These are phyloP conservation scores for Mycena maculata DNA, from an alignment of 768 basidiomycete species.

Conservation along the genomic window DNA sequence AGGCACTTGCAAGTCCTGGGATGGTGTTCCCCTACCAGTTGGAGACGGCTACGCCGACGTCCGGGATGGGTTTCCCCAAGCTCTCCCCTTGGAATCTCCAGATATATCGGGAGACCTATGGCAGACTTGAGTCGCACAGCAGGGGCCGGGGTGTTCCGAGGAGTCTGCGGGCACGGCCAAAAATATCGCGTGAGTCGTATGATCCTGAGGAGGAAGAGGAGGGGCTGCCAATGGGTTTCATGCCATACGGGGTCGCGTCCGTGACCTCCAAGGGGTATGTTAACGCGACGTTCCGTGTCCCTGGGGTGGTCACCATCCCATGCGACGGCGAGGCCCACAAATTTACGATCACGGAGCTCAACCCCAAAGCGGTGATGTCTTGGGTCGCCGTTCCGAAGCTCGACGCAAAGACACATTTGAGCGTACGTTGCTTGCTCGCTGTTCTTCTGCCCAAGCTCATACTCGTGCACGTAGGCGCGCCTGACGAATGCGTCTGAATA, in stretches of 20 bases:
- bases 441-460: background rate
- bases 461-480: constrained; percentile 47
- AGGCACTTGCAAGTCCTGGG: constrained; percentile 49
- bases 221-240: too few species aligned
- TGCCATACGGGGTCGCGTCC: constrained; percentile 12
- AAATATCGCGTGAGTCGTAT: too few species aligned
- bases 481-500: constrained; percentile 68
- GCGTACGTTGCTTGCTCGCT: constrained; percentile 38
- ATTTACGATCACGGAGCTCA: constrained; percentile 53
- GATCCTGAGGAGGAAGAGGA: background rate
- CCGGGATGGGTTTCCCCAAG: constrained; percentile 50
- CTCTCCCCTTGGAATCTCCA: constrained; percentile 54
- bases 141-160: too few species aligned
- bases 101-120: too few species aligned
- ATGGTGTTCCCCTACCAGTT: constrained; percentile 54
- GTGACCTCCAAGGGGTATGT: constrained; percentile 53
- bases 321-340: constrained; percentile 54
- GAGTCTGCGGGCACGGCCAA: too few species aligned
- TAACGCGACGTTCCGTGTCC: constrained; percentile 55
- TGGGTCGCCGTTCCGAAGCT: constrained; percentile 56
- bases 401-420: constrained; percentile 53
- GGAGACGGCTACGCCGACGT: constrained; percentile 57
- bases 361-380: constrained; percentile 52
- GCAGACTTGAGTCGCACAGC: too few species aligned
- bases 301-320: constrained; percentile 55